Evolutionary conservation across 768 basidiomycete species (phyloP).

Genomic region (Termitomyces eurrhizus): DNA sequence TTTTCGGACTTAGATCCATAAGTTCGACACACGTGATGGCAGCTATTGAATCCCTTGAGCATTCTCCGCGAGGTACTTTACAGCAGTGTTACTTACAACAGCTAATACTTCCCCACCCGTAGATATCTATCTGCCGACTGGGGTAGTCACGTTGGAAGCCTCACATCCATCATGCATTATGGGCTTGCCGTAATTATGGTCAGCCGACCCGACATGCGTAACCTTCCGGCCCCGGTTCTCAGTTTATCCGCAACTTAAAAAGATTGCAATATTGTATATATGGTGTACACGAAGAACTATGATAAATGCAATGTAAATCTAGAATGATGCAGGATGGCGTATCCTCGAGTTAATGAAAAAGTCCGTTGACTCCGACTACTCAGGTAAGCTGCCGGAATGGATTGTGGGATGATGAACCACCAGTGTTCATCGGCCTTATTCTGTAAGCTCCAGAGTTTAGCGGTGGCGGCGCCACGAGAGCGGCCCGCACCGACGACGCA

Average conservation of each 20-base stretch:
- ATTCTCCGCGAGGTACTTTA: background rate
- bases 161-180: background rate
- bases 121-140: background rate
- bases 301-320: constrained; percentile 1
- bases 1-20: constrained; percentile 13
- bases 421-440: constrained; percentile 40
- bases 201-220: constrained; percentile 12
- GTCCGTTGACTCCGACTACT: background rate
- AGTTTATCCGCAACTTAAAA: constrained; percentile 4
- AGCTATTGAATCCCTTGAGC: background rate
- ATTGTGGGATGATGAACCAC: constrained; percentile 47
- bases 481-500: constrained; percentile 42
- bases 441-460: constrained; percentile 33
- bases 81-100: constrained; percentile 1
- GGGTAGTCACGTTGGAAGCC: constrained; percentile 8
- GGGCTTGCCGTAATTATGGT: constrained; percentile 3
- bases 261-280: constrained; percentile 7
- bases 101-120: background rate
- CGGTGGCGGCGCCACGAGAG: constrained; percentile 23
- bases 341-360: background rate
- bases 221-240: constrained; percentile 7
- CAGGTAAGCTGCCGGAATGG: constrained; percentile 38
- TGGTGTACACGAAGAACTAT: constrained; percentile 6
- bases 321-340: constrained; percentile 1
- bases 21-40: constrained; percentile 15